A percentile compares a stretch with the other conserved stretches of the same genome.
Evolutionary conservation across 805 yeast species (phyloP).

Genomic region (Kluyveromyces starmeri): DNA sequence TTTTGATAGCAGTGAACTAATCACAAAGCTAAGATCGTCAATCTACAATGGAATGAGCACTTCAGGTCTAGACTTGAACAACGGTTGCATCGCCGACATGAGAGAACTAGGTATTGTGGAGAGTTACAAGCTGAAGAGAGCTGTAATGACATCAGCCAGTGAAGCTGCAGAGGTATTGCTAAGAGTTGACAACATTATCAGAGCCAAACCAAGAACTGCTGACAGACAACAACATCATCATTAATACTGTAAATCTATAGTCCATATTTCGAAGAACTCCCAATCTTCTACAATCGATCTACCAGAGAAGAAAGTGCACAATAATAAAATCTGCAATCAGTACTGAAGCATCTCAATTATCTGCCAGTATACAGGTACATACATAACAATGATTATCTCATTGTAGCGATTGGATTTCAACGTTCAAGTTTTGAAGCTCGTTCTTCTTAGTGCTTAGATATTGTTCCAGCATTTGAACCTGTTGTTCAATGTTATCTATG

Average conservation of each 20-base stretch:
- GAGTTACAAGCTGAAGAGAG: slow-evolving; percentile 81
- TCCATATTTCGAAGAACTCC: too few species aligned
- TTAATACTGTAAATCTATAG: too few species aligned
- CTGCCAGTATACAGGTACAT: too few species aligned
- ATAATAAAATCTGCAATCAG: too few species aligned
- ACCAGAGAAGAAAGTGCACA: too few species aligned
- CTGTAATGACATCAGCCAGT: slow-evolving; percentile 92
- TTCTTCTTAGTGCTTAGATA: slow-evolving; percentile 52
- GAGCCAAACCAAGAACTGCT: slow-evolving; percentile 97
- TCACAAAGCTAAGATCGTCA: slow-evolving; percentile 73
- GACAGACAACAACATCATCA: slow-evolving; percentile 48
- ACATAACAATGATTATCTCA: not conserved
- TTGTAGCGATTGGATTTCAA: slow-evolving; percentile 29
- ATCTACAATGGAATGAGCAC: slow-evolving; percentile 88
- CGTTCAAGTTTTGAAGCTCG: slow-evolving; percentile 46
- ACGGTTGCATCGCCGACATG: slow-evolving; percentile 87
- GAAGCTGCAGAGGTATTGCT: slow-evolving; percentile 95
- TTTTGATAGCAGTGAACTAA: slow-evolving; percentile 84
- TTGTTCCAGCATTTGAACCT: slow-evolving; percentile 62
- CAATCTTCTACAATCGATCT: too few species aligned
- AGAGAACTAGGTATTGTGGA: slow-evolving; percentile 89
- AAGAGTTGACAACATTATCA: slow-evolving; percentile 92
- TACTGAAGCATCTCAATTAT: too few species aligned
- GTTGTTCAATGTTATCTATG: slow-evolving; percentile 63
- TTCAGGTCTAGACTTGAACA: slow-evolving; percentile 80